Base-by-base conservation (phyloP, 2,329 filamentous ascomycete genomes). In the Tolypocladium tundrense region DNA sequence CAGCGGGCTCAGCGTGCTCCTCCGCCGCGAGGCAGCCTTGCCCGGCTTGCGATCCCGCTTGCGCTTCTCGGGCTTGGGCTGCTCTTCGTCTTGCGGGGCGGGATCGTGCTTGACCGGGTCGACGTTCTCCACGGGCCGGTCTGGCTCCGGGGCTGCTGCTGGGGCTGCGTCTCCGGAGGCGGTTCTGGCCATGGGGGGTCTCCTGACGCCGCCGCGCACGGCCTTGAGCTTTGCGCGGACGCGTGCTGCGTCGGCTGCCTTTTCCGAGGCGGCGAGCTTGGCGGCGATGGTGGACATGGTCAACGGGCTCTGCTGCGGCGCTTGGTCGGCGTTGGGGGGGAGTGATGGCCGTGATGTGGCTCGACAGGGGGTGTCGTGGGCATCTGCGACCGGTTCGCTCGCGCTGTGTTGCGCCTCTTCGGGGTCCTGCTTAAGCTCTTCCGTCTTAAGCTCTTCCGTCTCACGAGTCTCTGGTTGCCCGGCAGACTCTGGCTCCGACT, bases 1-100 rank as follows among this genome's bases (percentile, higher is more conserved):
- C 77, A 87, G 87, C 3, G 87, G 85, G 65, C 83, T 91, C 39
- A 93, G 74, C 24, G 88, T 92, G 66, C 87, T 91, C 69, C 89
- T 80, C 67, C 88, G 79, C 67, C 88, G 77, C 60, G 80, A 86
- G 3, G 83, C 77, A 10, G 70, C 76, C 74, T 75, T 86, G 70
- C 68, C 84, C 65, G 70, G 77, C 68, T 74, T 80, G 69, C 72
- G 76, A 66, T 76, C 82, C 48, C 79, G 74, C 67, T 81, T 82
- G 39, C 79, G 75, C 69, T 77, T 77, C 53, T 70, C 67, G 4
- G 71, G 69, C 55, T 65, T 64, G 31, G 35, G 57, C 54, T 61
- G 67, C 53, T 66, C 61, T 58, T 65, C 60, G 14, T 60, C 60
- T 9, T 64, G 62, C 41, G 60, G 59, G 21, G 51, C 58, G 2